Evolutionary conservation across 192 early-diverging fungal species (phyloP), one percentile per base, ranked within the genome.

Genomic region (Coemansia erecta): DNA sequence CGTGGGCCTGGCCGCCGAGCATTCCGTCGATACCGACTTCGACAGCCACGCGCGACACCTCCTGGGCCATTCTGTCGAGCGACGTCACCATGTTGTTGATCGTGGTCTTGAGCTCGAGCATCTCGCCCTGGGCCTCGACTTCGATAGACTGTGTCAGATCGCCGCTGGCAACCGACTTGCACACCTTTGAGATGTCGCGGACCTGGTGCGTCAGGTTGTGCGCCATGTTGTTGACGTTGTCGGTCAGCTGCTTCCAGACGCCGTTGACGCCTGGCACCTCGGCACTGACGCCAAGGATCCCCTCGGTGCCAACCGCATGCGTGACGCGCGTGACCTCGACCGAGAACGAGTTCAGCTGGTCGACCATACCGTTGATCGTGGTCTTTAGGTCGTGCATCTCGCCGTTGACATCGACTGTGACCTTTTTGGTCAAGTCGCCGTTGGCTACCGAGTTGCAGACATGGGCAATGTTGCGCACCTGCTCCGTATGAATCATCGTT

Each of bases 71-170:
- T 0, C 65, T 61, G 54, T 73, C 67, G 0, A 86, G 65, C 51
- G 87, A 85, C 39, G 87, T 84, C 18, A 91, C 89, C 82, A 90
- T 86, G 26, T 54, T 73, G 75, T 90, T 90, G 59, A 90, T 82
- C 0, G 86, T 88, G n/a, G 77, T 66, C 63, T 87, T 87, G 8
- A 90, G 72, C 49, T 88, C 86, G 24, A 77, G 61, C 52, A 88
- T 84, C 68, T 90, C 89, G 47, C 89, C 89, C 42, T 68, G 67
- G n/a, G 73, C 82, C 28, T 86, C 82, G 8, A 88, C 84, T 23
- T 80, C 64, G 53, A 90, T 81, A n/a, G 74, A 83, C 63, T 85
- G 84, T 10, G 78, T 81, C 17, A 90, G 61, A 58, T 90, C 85
- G 12, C 89, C 89, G n/a, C 60, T 47, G 3, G 83, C 85, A 8